Conservation (phyloP, 2,329 filamentous ascomycete genomes). For the Coniella lustricola region DNA sequence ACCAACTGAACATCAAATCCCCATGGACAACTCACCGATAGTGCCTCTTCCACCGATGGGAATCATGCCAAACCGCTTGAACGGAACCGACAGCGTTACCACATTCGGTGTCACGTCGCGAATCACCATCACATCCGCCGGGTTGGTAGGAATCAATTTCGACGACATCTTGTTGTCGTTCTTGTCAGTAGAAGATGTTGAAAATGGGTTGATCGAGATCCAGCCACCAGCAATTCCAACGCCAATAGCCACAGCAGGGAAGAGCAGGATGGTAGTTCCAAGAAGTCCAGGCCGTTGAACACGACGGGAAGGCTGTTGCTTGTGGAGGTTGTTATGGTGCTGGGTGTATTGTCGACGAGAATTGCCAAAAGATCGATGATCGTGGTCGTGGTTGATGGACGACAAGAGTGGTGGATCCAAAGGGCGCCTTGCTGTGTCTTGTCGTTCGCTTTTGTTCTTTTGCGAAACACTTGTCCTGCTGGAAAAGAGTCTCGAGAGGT, state of each 20-base stretch:
- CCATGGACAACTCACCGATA: conserved; percentile 51
- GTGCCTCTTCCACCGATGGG: conserved; percentile 85
- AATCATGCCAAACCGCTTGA: conserved; percentile 69
- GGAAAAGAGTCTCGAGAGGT: too few relatives aligned
- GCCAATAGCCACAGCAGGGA: conserved; percentile 13
- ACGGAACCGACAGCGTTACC: conserved; percentile 74
- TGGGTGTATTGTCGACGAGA: too few relatives aligned
- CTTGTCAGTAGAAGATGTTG: background rate
- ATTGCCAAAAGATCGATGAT: too few relatives aligned
- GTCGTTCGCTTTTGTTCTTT: too few relatives aligned
- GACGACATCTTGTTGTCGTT: conserved; percentile 42
- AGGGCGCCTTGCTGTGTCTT: too few relatives aligned
- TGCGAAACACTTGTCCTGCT: too few relatives aligned
- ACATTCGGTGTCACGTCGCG: conserved; percentile 75
- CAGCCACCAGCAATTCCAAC: conserved; percentile 8
- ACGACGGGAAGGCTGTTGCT: background rate
- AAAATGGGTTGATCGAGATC: conserved; percentile 13
- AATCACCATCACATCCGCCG: conserved; percentile 82
- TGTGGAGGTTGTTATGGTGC: background rate
- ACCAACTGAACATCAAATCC: too few relatives aligned
- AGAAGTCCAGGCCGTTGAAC: conserved; percentile 4
- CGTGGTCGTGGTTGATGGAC: too few relatives aligned
- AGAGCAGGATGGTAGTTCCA: conserved; percentile 12
- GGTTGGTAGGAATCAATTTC: conserved; percentile 62
- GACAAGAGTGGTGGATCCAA: too few relatives aligned